A percentile compares a stretch with the other conserved stretches of the same genome.
These are phyloP conservation scores for Tephrocybe sp. DNA, from an alignment of 768 basidiomycete species.

Conservation along the genomic window DNA sequence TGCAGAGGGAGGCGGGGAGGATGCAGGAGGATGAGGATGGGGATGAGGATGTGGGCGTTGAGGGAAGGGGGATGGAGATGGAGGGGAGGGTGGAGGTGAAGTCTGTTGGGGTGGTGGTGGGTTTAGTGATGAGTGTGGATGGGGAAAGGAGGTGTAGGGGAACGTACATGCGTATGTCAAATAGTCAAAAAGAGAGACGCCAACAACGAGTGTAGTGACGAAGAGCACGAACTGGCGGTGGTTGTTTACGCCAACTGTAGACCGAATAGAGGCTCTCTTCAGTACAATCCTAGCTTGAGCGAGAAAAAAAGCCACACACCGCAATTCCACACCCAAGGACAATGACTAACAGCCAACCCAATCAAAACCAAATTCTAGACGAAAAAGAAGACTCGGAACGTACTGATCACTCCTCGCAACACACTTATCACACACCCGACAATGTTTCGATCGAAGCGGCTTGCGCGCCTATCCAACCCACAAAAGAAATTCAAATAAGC, in stretches of 20 bases:
- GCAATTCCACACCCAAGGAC: constrained; percentile 99
- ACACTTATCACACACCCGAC: constrained; percentile 88
- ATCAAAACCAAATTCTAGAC: constrained; percentile 1
- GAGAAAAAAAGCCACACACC: constrained; percentile 45
- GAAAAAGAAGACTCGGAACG: constrained; percentile 29
- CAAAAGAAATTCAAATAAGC: neutral
- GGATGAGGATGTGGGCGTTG: constrained; percentile 31
- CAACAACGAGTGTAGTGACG: constrained; percentile 78
- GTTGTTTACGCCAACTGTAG: constrained; percentile 92
- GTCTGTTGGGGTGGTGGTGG: neutral
- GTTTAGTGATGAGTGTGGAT: neutral
- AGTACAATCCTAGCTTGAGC: neutral
- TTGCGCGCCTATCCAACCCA: constrained; percentile 91
- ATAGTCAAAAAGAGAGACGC: constrained; percentile 79
- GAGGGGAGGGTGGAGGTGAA: constrained; percentile 33
- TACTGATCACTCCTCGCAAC: constrained; percentile 92
- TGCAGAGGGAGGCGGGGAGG: constrained; percentile 68
- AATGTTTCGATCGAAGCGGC: constrained; percentile 93
- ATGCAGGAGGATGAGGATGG: constrained; percentile 60
- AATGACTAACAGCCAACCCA: constrained; percentile 57
- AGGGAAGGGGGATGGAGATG: constrained; percentile 41
- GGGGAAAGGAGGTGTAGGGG: neutral
- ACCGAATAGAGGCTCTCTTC: neutral
- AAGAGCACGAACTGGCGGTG: constrained; percentile 97
- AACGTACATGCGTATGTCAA: constrained; percentile 78